Evolutionary conservation across 176 grass and related monocot species (phyloP).

Genomic region (Carex myosuroides): DNA sequence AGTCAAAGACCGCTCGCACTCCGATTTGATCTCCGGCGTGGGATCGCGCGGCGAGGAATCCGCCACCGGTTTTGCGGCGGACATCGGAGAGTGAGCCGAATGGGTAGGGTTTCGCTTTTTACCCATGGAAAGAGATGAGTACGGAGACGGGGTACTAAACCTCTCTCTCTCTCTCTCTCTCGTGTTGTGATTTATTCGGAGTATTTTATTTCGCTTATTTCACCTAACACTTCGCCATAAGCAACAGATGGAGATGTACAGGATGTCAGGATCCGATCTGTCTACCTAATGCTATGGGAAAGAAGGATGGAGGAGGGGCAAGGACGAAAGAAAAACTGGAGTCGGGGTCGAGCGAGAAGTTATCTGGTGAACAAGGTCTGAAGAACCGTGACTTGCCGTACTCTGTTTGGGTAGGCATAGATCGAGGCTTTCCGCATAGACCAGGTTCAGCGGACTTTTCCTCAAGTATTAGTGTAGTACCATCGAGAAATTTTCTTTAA

Average conservation of each 20-base stretch:
- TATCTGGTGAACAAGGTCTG: background rate
- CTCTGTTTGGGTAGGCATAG: background rate
- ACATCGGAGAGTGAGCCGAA: background rate
- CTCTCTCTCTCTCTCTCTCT: background rate
- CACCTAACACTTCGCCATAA: conserved; percentile 8
- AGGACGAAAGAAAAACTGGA: background rate
- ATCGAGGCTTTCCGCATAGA: background rate
- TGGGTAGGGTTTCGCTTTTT: background rate
- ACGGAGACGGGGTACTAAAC: background rate
- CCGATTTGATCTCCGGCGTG: conserved; percentile 15
- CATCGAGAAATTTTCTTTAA: background rate
- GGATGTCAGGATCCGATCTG: conserved; percentile 1
- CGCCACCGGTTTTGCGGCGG: background rate
- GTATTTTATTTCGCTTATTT: conserved; percentile 2
- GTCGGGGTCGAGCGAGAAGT: background rate
- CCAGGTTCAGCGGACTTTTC: background rate
- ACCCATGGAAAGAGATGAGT: background rate
- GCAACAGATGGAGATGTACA: background rate
- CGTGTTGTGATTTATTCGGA: background rate
- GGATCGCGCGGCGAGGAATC: background rate
- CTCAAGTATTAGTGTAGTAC: too few species aligned
- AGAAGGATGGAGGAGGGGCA: background rate
- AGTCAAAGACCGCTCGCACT: conserved; percentile 54
- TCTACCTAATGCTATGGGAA: background rate
- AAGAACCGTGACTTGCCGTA: background rate